Evolutionary conservation across 2,329 filamentous ascomycete genomes (phyloP).

Genomic region (Xylariomycetidae sp.): DNA sequence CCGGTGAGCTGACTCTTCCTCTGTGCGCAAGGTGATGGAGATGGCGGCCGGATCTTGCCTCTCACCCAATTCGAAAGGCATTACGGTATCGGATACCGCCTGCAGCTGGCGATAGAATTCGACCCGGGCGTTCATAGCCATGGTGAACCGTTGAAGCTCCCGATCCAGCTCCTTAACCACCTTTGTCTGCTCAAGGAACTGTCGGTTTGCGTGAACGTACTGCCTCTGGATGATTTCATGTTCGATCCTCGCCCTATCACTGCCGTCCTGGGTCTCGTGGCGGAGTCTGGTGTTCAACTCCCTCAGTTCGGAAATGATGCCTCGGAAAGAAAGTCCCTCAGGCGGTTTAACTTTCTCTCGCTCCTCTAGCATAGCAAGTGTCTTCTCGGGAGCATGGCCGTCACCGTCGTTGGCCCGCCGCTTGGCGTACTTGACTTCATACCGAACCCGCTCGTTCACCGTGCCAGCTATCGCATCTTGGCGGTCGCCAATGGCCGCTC

Average conservation of each 20-base stretch:
- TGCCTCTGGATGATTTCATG: conserved; percentile 57
- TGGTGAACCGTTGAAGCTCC: conserved; percentile 70
- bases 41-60: conserved; percentile 19
- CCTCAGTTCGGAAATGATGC: conserved; percentile 63
- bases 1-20: conserved; percentile 46
- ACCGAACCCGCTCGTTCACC: conserved; percentile 64
- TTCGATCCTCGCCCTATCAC: conserved; percentile 54
- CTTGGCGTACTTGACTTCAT: conserved; percentile 62
- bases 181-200: conserved; percentile 47
- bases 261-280: conserved; percentile 48
- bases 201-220: conserved; percentile 52
- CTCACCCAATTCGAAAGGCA: conserved; percentile 63
- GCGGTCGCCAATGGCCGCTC: conserved; percentile 72
- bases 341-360: conserved; percentile 45
- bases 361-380: conserved; percentile 43
- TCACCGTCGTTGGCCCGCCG: conserved; percentile 54
- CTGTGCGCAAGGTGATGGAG: conserved; percentile 34
- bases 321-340: conserved; percentile 60
- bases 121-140: conserved; percentile 75
- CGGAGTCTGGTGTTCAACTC: conserved; percentile 54
- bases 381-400: conserved; percentile 64
- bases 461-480: conserved; percentile 71
- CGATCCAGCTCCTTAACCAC: conserved; percentile 46
- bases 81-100: conserved; percentile 80
- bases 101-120: conserved; percentile 91